Percentiles rank a stretch among this genome's conserved stretches.
Conservation (phyloP, 2,329 filamentous ascomycete genomes). For the Tolypocladium pustulatum region DNA sequence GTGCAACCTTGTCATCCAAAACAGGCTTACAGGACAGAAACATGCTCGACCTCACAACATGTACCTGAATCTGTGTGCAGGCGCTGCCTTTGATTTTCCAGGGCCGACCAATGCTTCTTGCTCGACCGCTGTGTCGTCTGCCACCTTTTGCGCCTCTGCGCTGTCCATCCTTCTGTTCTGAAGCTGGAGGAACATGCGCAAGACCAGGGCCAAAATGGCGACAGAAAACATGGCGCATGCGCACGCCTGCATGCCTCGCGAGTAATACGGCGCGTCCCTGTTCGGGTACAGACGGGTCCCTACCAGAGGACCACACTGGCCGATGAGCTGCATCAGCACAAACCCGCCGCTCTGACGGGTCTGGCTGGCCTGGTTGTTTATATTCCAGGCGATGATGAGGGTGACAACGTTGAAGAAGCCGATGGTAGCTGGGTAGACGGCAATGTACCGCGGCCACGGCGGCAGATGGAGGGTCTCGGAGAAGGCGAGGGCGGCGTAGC, state of each 20-base stretch:
- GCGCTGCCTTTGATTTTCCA: conserved; percentile 10
- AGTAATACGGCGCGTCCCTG: conserved; percentile 49
- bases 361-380: conserved; percentile 71
- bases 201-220: conserved; percentile 38
- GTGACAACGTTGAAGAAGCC: conserved; percentile 82
- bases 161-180: conserved; percentile 37
- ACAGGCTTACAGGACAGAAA: too few relatives aligned
- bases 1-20: neutral
- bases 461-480: conserved; percentile 34
- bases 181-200: conserved; percentile 42
- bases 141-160: conserved; percentile 15
- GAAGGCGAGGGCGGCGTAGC: conserved; percentile 52
- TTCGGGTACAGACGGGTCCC: conserved; percentile 56
- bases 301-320: conserved; percentile 68
- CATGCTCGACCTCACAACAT: conserved; percentile 27
- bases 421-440: conserved; percentile 65
- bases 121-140: conserved; percentile 17
- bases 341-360: conserved; percentile 65
- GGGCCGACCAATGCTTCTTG: conserved; percentile 29
- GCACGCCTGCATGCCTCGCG: conserved; percentile 51
- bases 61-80: conserved; percentile 28
- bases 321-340: conserved; percentile 70
- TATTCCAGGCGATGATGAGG: conserved; percentile 75
- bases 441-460: conserved; percentile 52
- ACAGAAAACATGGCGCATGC: conserved; percentile 53